Evolutionary conservation across 768 basidiomycete species (phyloP).

Genomic region (Naganishia friedmannii): DNA sequence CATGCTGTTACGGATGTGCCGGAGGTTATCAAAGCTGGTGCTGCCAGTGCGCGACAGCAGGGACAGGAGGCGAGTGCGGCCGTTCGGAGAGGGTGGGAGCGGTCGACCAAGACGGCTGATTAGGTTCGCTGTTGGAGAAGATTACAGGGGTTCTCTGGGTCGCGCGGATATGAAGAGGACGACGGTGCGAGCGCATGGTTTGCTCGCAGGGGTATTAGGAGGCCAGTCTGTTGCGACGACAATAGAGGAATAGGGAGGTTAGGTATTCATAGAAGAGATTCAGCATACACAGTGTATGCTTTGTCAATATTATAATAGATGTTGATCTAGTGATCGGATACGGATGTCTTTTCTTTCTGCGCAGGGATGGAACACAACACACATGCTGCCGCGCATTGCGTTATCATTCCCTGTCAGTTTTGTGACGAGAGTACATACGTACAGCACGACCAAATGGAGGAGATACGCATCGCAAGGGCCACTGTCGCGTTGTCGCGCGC

Average conservation of each 20-base stretch:
- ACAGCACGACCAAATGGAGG: no score
- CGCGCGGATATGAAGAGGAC: no score
- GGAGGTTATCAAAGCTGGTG: conserved; percentile 17
- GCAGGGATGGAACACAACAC: no score
- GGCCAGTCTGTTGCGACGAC: neutral
- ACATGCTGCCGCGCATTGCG: no score
- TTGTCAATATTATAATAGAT: conserved; percentile 1
- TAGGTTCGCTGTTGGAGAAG: neutral
- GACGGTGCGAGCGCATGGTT: no score
- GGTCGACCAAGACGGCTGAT: conserved; percentile 27
- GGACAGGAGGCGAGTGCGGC: conserved; percentile 17
- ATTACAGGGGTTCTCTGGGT: neutral
- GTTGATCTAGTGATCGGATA: neutral
- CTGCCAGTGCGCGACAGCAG: conserved; percentile 11
- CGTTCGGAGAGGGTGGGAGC: conserved; percentile 24
- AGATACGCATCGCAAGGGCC: no score
- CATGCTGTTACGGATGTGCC: neutral
- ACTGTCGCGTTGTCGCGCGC: no score
- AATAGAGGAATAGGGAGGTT: neutral
- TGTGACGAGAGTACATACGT: no score
- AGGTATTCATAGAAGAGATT: neutral
- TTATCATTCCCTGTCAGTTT: no score
- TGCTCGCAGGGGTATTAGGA: no score
- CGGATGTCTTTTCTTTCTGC: no score
- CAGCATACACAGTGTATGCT: neutral